Base-by-base conservation (phyloP, 2,329 filamentous ascomycete genomes). In the Stemphylium lycopersici region DNA sequence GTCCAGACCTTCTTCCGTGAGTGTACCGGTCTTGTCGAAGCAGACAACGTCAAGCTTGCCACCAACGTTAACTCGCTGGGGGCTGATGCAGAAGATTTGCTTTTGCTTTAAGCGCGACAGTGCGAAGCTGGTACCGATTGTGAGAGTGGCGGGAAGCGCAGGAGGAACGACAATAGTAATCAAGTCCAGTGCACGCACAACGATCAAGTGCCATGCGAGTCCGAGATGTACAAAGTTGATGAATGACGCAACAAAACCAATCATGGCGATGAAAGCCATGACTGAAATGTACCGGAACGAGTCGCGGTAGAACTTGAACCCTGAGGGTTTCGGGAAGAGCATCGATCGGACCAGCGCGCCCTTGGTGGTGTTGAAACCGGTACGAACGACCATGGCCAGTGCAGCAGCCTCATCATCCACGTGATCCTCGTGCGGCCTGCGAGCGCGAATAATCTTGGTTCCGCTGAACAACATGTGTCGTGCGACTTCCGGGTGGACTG, bases 141-240 rank as follows among this genome's bases (percentile, higher is more conserved):
- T 96, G 42, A 99, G 81, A 0, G 95, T 99, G 2, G 95, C 95
- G 0, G 95, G 96, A 6, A 99, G 81, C 7, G 95, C 95, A 15
- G 95, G 95, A 13, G 95, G 95, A 0, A 99, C 95, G 8, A 98
- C 93, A 59, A 99, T 99, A 1, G 95, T 99, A 66, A 99, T 97
- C 51, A 99, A 78, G 78, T 99, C 95, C 40, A 99, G 81, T 0
- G 95, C 95, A 65, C 95, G 87, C 18, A 98, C 87, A 58, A 99
- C 85, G 58, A 99, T 97, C 43, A 96, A 78, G 74, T 96, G 90
- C 90, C 91, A 96, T 18, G 87, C 87, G 44, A 99, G 80, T 45
- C 85, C 87, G 12, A 99, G 82, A 36, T 90, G 87, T 48, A 99
- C 79, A 72, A 99, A 99, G 75, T 99, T 99, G 76, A 96, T 80